Base-by-base conservation (phyloP, 148 eudicot species). In the Camellia lanceoleosa region DNA sequence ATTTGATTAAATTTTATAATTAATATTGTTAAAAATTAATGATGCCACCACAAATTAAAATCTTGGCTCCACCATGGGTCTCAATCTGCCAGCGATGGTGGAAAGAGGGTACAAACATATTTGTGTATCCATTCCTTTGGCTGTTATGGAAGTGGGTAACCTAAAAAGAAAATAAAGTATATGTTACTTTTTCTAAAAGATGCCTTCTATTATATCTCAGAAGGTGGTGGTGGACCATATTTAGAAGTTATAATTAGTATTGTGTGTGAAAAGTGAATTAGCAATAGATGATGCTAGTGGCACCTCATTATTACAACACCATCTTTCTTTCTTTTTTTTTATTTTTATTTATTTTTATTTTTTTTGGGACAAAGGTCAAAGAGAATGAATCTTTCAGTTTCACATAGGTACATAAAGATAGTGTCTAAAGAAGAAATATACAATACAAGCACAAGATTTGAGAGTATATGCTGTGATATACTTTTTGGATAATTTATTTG, bases 101-200 rank as follows among this genome's bases (percentile, higher is more conserved):
- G n/a, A 52, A 44, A 77, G 46, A 65, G 58, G 63, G 71, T 18
- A 77, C 41, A 20, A 65, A 66, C 60, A 43, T 30, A 8, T 15
- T 4, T 77, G 12, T 65, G 80, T 77, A 66, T 66, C 58, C 16
- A 77, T 77, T 77, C 80, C 69, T 66, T 77, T 66, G 80, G 80
- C 80, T 51, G 61, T 14, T 51, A 64, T 65, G 60, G 46, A 42
- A 66, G 80, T 66, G 80, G 72, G 72, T 23, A 77, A 65, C 71
- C 18, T 7, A 52, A 68, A 56, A 52, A 67, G 7, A 65, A 14
- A n/a, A 60, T 7, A 64, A 56, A 76, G 52, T 64, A 11, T 16
- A 52, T 4, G 56, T 44, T 7, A 54, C 75, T 72, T 72, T 72
- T 72, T 54, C 16, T 44, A 11, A 72, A 72, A 52, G 75, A 13